Evolutionary conservation across 345 rosid genomes (phyloP).

Genomic region (Populus pruinosa): DNA sequence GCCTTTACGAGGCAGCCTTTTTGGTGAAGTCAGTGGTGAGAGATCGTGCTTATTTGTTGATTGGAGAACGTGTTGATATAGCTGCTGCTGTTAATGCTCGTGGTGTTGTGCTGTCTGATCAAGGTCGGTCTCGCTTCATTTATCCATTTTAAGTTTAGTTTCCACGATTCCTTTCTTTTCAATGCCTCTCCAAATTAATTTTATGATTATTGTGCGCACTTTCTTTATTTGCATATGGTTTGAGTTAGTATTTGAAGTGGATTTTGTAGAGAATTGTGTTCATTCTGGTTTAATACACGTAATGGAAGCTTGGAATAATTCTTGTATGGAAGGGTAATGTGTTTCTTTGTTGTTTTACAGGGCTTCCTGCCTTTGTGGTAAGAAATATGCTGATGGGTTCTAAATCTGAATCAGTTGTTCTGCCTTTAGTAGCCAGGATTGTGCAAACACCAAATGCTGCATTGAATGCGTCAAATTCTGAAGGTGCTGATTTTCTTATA

Average conservation of each 20-base stretch:
- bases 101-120: constrained; percentile 90
- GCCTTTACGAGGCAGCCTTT: constrained; percentile 81
- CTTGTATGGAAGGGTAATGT: background rate
- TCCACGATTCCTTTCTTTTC: background rate
- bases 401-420: constrained; percentile 58
- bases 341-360: constrained; percentile 32
- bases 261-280: background rate
- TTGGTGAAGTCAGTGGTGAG: constrained; percentile 70
- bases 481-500: constrained; percentile 94
- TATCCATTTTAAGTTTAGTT: background rate
- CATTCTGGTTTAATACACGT: background rate
- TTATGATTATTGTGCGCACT: background rate
- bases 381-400: constrained; percentile 81
- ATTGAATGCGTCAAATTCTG: constrained; percentile 63
- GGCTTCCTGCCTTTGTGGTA: constrained; percentile 87
- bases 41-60: constrained; percentile 75
- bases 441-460: constrained; percentile 66
- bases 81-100: constrained; percentile 82
- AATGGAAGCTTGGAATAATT: background rate
- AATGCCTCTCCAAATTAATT: background rate
- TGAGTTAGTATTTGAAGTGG: background rate
- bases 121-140: constrained; percentile 40
- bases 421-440: constrained; percentile 81
- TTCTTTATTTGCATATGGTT: background rate
- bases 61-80: constrained; percentile 81